phyloP scores from a whole-genome alignment of 2,329 filamentous ascomycete species.

The Botrytis pseudocinerea region DNA sequence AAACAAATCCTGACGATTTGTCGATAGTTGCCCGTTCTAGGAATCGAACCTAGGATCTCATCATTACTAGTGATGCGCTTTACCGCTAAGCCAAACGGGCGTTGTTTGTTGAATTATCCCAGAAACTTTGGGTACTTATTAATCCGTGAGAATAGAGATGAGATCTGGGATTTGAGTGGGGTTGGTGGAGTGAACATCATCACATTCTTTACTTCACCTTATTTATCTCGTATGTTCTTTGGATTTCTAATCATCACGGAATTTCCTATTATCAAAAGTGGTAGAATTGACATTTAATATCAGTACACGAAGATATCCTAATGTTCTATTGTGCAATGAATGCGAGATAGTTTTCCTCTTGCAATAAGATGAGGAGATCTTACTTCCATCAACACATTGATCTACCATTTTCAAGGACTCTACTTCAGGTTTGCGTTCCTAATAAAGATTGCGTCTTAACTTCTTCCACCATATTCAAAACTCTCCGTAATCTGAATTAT shows the following conservation, averaged over 20 bases:
- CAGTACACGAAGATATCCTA: background rate
- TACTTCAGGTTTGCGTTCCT: background rate
- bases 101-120: rapidly evolving
- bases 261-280: background rate
- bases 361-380: background rate
- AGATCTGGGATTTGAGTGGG: background rate
- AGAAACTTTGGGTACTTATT: rapidly evolving
- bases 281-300: too few relatives aligned
- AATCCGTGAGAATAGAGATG: rapidly evolving
- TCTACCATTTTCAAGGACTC: background rate
- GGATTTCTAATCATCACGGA: background rate
- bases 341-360: background rate
- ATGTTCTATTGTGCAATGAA: too few relatives aligned
- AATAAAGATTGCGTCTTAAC: background rate
- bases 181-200: background rate
- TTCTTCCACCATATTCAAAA: background rate
- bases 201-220: background rate
- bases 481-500: background rate
- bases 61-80: conserved; percentile 19
- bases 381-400: background rate
- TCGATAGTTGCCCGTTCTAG: background rate
- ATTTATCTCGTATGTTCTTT: background rate
- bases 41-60: conserved; percentile 19
- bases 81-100: conserved; percentile 19
- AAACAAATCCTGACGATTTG: rapidly evolving